Percentiles rank a stretch among this genome's conserved stretches.
Evolutionary conservation across 2,329 filamentous ascomycete species (phyloP).

Genomic region (Ilyonectria robusta): DNA sequence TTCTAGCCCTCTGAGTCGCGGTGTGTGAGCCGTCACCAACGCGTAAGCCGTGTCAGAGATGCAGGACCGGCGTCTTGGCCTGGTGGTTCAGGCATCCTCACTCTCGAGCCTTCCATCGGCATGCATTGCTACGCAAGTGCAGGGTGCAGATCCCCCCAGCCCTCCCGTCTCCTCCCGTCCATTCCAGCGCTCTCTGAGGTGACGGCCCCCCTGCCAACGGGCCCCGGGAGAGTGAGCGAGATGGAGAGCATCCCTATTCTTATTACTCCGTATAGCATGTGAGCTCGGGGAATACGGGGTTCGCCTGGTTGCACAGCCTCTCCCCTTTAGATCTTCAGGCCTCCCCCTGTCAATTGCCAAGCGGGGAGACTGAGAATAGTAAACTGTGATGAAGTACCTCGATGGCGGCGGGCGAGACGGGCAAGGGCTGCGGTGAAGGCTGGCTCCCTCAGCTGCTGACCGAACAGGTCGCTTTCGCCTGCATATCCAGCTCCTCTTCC

Average conservation of each 20-base stretch:
- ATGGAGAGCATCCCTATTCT: neutral
- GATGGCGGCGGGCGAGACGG: neutral
- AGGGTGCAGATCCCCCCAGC: conserved; percentile 4
- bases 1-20: conserved; percentile 15
- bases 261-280: neutral
- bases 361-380: conserved; percentile 3
- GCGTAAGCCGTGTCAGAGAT: conserved; percentile 9
- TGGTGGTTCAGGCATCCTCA: conserved; percentile 16
- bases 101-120: conserved; percentile 17
- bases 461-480: conserved; percentile 8
- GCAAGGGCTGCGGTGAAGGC: conserved; percentile 5
- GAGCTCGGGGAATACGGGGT: neutral
- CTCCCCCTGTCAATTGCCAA: neutral
- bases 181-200: neutral
- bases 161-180: conserved; percentile 13
- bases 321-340: conserved; percentile 7
- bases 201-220: neutral
- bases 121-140: conserved; percentile 11
- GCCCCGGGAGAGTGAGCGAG: neutral
- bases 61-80: neutral
- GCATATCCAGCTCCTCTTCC: conserved; percentile 15
- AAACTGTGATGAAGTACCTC: conserved; percentile 10
- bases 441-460: conserved; percentile 8
- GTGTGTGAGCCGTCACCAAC: conserved; percentile 10
- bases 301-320: conserved; percentile 17